Percentiles rank a stretch among this genome's conserved stretches.
Evolutionary conservation across 148 eudicot genomes (phyloP).

Genomic region (Camellia japonica): DNA sequence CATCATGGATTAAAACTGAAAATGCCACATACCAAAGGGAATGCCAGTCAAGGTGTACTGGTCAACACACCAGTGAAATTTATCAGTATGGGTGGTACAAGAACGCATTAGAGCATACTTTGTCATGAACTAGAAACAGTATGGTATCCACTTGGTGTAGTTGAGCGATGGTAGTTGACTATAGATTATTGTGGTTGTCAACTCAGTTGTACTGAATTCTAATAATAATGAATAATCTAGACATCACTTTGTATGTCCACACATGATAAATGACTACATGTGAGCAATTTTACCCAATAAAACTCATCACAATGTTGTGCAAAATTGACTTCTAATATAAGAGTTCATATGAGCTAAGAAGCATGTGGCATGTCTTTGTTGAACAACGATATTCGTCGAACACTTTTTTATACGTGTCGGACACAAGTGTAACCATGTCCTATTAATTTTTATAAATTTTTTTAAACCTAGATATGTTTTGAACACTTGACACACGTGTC

Average conservation of each 20-base stretch:
- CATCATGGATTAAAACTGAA: not conserved
- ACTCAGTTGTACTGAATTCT: not conserved
- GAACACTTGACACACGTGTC: too few species aligned
- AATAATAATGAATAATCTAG: not conserved
- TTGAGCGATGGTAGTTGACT: not conserved
- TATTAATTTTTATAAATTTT: too few species aligned
- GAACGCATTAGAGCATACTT: not conserved
- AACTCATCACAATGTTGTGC: not conserved
- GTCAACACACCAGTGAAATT: not conserved
- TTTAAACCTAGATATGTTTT: too few species aligned
- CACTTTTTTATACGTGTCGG: too few species aligned
- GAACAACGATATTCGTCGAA: too few species aligned
- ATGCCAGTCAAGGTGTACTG: not conserved
- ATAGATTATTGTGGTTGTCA: not conserved
- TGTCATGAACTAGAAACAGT: not conserved
- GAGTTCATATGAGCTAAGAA: not conserved
- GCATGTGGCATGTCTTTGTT: too few species aligned
- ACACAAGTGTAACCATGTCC: too few species aligned
- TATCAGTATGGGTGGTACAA: not conserved
- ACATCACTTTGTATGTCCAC: not conserved
- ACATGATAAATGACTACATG: not conserved
- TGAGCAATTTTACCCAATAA: conserved; percentile 8
- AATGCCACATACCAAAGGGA: not conserved
- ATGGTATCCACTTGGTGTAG: not conserved
- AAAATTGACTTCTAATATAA: not conserved